Evolutionary conservation across 768 basidiomycete species (phyloP).

Genomic region (Phylloporus arenicola): DNA sequence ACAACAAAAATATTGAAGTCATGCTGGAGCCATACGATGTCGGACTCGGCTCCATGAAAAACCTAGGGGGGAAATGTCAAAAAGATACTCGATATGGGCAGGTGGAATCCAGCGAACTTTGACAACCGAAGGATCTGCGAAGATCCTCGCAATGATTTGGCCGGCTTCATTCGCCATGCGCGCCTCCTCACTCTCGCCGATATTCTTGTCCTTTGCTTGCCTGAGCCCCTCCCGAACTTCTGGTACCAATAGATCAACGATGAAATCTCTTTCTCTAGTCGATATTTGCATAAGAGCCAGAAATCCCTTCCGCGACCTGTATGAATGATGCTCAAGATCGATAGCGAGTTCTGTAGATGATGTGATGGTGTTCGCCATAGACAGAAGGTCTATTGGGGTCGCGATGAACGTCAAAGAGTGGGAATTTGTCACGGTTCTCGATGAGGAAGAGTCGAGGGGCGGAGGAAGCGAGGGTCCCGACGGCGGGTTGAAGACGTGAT

Average conservation of each 20-base stretch:
- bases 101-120: slow-evolving; percentile 50
- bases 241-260: slow-evolving; percentile 71
- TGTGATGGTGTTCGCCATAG: slow-evolving; percentile 66
- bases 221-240: slow-evolving; percentile 66
- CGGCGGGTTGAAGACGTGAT: slow-evolving; percentile 53
- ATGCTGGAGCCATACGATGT: slow-evolving; percentile 94
- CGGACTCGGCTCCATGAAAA: slow-evolving; percentile 91
- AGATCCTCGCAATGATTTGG: slow-evolving; percentile 47
- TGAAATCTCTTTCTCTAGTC: slow-evolving; percentile 77
- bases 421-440: not conserved
- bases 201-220: slow-evolving; percentile 45
- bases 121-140: slow-evolving; percentile 77
- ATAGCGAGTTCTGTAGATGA: slow-evolving; percentile 76
- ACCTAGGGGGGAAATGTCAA: slow-evolving; percentile 43
- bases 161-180: slow-evolving; percentile 22
- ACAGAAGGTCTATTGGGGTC: slow-evolving; percentile 47
- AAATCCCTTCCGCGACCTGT: slow-evolving; percentile 79
- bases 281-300: slow-evolving; percentile 92
- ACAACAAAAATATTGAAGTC: slow-evolving; percentile 93
- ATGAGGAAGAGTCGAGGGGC: slow-evolving; percentile 52
- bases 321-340: slow-evolving; percentile 92
- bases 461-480: slow-evolving; percentile 47
- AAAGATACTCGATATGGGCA: not conserved
- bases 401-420: slow-evolving; percentile 65
- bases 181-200: slow-evolving; percentile 8